phyloP scores from a whole-genome alignment of 176 grass and related monocot species.

The Eleusine indica region DNA sequence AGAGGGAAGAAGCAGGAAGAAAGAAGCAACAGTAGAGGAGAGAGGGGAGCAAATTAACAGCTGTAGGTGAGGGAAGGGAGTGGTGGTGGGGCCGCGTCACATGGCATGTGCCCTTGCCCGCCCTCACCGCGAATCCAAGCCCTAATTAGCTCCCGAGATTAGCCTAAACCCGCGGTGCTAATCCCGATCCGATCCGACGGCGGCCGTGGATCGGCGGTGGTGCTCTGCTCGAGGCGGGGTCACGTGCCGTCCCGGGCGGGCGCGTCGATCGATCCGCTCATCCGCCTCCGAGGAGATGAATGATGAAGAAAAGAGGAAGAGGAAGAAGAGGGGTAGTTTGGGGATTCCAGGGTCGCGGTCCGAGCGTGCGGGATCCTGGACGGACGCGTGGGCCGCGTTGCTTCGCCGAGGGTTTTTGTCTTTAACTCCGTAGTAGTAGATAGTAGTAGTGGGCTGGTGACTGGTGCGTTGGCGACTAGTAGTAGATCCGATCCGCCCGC shows the following conservation, averaged over 20 bases:
- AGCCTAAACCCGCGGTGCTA: constrained; percentile 27
- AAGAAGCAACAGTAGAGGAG: constrained; percentile 4
- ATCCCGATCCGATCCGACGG: constrained; percentile 49
- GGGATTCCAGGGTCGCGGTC: constrained; percentile 47
- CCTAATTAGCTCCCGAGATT: constrained; percentile 30
- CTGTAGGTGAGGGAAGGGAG: constrained; percentile 46
- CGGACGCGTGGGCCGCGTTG: constrained; percentile 46
- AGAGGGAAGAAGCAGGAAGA: not conserved
- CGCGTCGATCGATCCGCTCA: not conserved
- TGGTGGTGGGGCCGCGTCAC: constrained; percentile 68
- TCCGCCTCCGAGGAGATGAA: not conserved
- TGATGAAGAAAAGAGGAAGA: too few relatives aligned
- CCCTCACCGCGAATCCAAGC: constrained; percentile 36
- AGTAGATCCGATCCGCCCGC: constrained; percentile 50
- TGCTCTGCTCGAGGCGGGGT: constrained; percentile 64
- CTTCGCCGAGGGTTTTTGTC: constrained; percentile 69
- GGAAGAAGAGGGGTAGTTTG: not conserved
- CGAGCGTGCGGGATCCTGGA: constrained; percentile 50
- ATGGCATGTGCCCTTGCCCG: constrained; percentile 69
- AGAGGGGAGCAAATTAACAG: constrained; percentile 47
- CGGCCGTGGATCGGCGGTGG: constrained; percentile 13
- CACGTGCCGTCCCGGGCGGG: constrained; percentile 45
- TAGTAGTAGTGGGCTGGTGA: not conserved
- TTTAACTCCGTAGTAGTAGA: constrained; percentile 46
- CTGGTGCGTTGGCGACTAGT: too few relatives aligned